Base-by-base conservation (phyloP, 306 rosid genomes). In the Biancaea sappan region DNA sequence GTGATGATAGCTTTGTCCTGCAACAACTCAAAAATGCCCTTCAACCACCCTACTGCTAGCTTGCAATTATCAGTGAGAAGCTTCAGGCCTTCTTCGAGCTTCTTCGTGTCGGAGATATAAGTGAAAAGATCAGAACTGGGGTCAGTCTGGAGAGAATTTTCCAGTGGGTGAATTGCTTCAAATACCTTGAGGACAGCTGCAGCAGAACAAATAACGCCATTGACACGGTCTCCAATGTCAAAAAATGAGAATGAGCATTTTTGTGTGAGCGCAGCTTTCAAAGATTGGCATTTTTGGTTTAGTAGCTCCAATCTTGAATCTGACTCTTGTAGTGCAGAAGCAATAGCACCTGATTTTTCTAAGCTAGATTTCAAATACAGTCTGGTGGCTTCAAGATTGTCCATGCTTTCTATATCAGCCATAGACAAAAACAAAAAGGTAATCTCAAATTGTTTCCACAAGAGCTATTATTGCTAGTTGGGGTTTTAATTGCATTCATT, bases 1-100 rank as follows among this genome's bases (percentile, higher is more conserved):
- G 76, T 34, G 38, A 73, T 29, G 34, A 66, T 26, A 47, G 70
- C 69, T 43, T 74, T 78, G 72, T 80, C 84, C 71, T 88, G 85
- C 26, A 85, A 18, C 56, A 74, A 50, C 78, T 79, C 90, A 63
- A 72, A 47, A 71, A 88, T 65, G 22, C 70, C 89, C 66, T 84
- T 83, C 86, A 94, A 50, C 97, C 99, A 90, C 53, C 79, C 79
- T 24, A 81, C 62, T 35, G 87, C 89, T 38, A 94, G 84, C 77
- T 31, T 78, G 82, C 92, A 90, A 69, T 82, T 90, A 71, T 86
- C 84, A 18, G 86, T 54, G 67, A 94, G 95, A 80, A 94, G 95
- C 57, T 78, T 77, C 77, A 92, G 48, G 18, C 90, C 91, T 80
- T 90, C 92, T 85, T 90, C 92, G 2, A 90, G 90, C 83, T 72